phyloP scores from a whole-genome alignment of 2,329 filamentous ascomycete genomes.

The Helotiales sp. region DNA sequence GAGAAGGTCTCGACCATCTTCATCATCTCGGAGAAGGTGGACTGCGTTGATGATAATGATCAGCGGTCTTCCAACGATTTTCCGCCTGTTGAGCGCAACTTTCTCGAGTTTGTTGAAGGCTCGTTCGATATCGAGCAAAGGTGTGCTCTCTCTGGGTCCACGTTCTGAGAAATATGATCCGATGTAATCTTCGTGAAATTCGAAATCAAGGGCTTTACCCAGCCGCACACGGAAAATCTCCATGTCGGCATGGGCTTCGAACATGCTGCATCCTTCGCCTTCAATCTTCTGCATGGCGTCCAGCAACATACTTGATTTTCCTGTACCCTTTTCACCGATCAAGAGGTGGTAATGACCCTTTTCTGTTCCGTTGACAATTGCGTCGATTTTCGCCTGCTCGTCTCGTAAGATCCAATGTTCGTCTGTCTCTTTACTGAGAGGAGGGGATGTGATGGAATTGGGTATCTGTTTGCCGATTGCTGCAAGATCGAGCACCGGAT shows the following conservation, averaged over 20 bases:
- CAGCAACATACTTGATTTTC: conserved; percentile 95
- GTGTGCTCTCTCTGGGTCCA: conserved; percentile 88
- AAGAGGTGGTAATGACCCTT: conserved; percentile 89
- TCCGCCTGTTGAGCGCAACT: conserved; percentile 76
- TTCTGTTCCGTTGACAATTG: conserved; percentile 76
- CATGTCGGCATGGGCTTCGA: conserved; percentile 92
- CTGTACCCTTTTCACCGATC: conserved; percentile 93
- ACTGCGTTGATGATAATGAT: conserved; percentile 95
- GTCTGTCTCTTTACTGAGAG: conserved; percentile 44
- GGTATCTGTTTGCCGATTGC: conserved; percentile 64
- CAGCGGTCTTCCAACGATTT: conserved; percentile 66
- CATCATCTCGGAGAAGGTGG: conserved; percentile 88
- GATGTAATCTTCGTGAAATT: conserved; percentile 98
- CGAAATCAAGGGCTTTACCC: conserved; percentile 92
- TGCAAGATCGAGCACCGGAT: conserved; percentile 84
- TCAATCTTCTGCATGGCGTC: conserved; percentile 94
- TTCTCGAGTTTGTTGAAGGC: conserved; percentile 99
- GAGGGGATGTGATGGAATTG: conserved; percentile 41
- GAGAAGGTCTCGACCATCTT: conserved; percentile 89
- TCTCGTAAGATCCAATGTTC: conserved; percentile 82
- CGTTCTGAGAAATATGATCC: conserved; percentile 94
- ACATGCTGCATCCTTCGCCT: conserved; percentile 89
- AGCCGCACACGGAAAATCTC: conserved; percentile 94
- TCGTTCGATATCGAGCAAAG: conserved; percentile 91
- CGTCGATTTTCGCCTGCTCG: conserved; percentile 81